Conservation (phyloP, 2,329 filamentous ascomycete genomes). For the Aspergillus udagawae region DNA sequence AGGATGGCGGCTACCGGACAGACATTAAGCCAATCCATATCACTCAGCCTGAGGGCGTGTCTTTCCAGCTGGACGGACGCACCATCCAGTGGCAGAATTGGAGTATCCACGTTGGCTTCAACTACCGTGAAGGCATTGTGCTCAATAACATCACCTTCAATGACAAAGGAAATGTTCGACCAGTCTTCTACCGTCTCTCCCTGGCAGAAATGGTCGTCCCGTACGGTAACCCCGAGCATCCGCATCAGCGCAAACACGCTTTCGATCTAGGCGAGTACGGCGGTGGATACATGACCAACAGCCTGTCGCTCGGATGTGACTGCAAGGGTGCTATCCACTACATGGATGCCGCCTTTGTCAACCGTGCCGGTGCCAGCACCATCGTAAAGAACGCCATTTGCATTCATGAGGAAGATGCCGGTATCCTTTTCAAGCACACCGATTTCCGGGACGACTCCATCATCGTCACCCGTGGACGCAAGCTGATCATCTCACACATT, state of each 20-base stretch:
- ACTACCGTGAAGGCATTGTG: slow-evolving; percentile 88
- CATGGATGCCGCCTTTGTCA: slow-evolving; percentile 81
- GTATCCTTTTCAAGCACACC: slow-evolving; percentile 90
- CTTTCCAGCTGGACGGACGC: slow-evolving; percentile 71
- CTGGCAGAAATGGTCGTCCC: slow-evolving; percentile 76
- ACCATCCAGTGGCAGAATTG: slow-evolving; percentile 87
- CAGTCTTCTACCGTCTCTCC: slow-evolving; percentile 84
- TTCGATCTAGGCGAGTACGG: slow-evolving; percentile 48
- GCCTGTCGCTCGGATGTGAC: slow-evolving; percentile 44
- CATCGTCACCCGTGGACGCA: slow-evolving; percentile 80
- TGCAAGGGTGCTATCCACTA: slow-evolving; percentile 69
- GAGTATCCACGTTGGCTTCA: slow-evolving; percentile 90
- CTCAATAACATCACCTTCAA: slow-evolving; percentile 87
- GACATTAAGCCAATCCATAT: slow-evolving; percentile 85
- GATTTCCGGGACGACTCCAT: slow-evolving; percentile 88
- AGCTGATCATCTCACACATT: slow-evolving; percentile 83
- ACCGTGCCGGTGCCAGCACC: slow-evolving; percentile 67
- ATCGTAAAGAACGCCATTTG: slow-evolving; percentile 93
- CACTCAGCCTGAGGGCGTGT: slow-evolving; percentile 83
- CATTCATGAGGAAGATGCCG: slow-evolving; percentile 89
- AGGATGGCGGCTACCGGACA: slow-evolving; percentile 68
- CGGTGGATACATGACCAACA: slow-evolving; percentile 48
- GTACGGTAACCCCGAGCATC: slow-evolving; percentile 46
- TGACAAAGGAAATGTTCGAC: slow-evolving; percentile 71
- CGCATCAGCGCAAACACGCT: slow-evolving; percentile 47